Conservation (phyloP, 2,329 filamentous ascomycete species). For the Aspergillus fijiensis region DNA sequence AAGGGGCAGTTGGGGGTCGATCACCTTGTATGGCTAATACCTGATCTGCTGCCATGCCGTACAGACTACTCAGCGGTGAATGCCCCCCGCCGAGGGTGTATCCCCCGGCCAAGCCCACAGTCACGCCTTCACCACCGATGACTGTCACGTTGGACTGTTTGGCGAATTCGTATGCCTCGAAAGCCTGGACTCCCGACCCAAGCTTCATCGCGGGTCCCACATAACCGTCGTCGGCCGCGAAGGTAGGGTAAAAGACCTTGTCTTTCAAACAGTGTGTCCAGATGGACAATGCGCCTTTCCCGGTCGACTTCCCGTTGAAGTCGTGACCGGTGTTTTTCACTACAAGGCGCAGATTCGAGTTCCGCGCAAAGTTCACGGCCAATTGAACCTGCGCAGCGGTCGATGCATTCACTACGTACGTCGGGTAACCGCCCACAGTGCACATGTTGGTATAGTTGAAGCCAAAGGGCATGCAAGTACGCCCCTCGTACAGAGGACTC, state of each 20-base stretch:
- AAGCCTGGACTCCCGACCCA: conserved; percentile 54
- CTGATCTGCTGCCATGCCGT: conserved; percentile 59
- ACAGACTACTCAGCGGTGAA: conserved; percentile 45
- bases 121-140: conserved; percentile 54
- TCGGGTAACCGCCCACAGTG: conserved; percentile 29
- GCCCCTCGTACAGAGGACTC: conserved; percentile 28
- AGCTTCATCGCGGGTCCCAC: conserved; percentile 53
- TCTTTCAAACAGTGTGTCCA: conserved; percentile 27
- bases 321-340: conserved; percentile 51
- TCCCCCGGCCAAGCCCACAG: conserved; percentile 51
- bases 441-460: conserved; percentile 27
- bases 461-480: conserved; percentile 37
- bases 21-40: conserved; percentile 48
- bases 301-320: conserved; percentile 54
- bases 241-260: conserved; percentile 32
- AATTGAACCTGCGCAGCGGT: conserved; percentile 35
- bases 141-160: conserved; percentile 48
- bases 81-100: conserved; percentile 48
- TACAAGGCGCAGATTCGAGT: conserved; percentile 33
- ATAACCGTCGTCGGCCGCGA: conserved; percentile 42
- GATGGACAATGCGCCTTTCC: conserved; percentile 47
- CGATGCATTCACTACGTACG: conserved; percentile 37
- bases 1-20: background rate
- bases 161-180: conserved; percentile 49
- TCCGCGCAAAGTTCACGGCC: conserved; percentile 29